Evolutionary conservation across 805 yeast genomes (phyloP).

Genomic region (Metschnikowia amazonensis): DNA sequence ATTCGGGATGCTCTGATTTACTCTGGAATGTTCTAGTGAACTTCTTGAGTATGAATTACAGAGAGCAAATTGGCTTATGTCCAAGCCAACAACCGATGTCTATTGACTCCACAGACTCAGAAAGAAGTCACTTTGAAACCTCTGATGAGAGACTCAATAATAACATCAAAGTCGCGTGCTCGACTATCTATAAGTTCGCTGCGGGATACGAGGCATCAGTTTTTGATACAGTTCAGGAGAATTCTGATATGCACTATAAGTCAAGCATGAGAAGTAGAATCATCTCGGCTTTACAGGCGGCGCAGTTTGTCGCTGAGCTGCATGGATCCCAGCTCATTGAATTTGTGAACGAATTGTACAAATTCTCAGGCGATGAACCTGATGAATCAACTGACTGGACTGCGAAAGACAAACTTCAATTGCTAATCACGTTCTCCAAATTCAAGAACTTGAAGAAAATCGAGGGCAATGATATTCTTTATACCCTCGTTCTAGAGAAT

Average conservation of each 20-base stretch:
- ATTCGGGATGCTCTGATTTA: slow-evolving; percentile 26
- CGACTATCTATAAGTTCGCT: slow-evolving; percentile 14
- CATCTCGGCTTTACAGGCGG: slow-evolving; percentile 50
- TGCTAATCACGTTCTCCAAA: slow-evolving; percentile 59
- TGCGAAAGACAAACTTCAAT: slow-evolving; percentile 49
- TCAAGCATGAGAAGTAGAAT: slow-evolving; percentile 51
- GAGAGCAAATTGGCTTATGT: slow-evolving; percentile 17
- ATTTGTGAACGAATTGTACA: slow-evolving; percentile 31
- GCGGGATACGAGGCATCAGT: slow-evolving; percentile 26
- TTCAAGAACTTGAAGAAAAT: slow-evolving; percentile 63
- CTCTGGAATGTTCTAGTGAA: slow-evolving; percentile 55
- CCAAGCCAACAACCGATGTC: slow-evolving; percentile 5
- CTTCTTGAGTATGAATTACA: slow-evolving; percentile 28
- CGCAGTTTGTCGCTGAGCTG: slow-evolving; percentile 69
- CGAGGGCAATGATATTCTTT: slow-evolving; percentile 50
- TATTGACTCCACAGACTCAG: slow-evolving; percentile 6
- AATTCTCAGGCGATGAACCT: slow-evolving; percentile 26
- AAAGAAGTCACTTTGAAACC: slow-evolving; percentile 38
- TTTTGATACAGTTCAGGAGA: background rate
- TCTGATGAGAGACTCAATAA: slow-evolving; percentile 44
- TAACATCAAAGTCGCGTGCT: slow-evolving; percentile 29
- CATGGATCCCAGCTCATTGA: slow-evolving; percentile 57
- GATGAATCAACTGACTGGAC: slow-evolving; percentile 34
- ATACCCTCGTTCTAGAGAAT: slow-evolving; percentile 48
- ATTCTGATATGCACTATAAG: slow-evolving; percentile 27